Conservation (phyloP, 495 filamentous ascomycete genomes). For the Penicillium soppii region DNA sequence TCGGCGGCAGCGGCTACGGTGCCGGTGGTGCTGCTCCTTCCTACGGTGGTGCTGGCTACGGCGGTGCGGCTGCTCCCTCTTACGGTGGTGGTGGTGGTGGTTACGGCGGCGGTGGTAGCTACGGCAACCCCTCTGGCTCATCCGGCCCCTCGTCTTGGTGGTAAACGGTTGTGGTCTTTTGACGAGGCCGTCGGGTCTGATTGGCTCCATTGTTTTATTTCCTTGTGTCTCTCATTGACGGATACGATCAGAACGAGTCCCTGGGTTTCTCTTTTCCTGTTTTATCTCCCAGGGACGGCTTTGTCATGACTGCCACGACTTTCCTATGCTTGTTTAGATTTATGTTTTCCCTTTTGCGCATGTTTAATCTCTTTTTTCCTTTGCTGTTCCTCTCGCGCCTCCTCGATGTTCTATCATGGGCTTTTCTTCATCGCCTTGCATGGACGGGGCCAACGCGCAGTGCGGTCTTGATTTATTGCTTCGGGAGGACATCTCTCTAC, state of each 20-base stretch:
- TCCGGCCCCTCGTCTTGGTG: conserved; percentile 90
- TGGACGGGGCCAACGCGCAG: conserved; percentile 47
- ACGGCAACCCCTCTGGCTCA: conserved; percentile 83
- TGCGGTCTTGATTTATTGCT: conserved; percentile 39
- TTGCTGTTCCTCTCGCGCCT: conserved; percentile 19
- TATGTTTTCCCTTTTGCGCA: conserved; percentile 18
- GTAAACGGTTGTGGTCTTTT: conserved; percentile 64
- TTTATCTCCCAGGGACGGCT: conserved; percentile 47
- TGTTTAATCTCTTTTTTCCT: conserved; percentile 20
- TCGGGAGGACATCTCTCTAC: conserved; percentile 31
- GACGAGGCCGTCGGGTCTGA: conserved; percentile 48
- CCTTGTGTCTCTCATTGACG: conserved; percentile 38
- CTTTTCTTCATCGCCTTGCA: conserved; percentile 36
- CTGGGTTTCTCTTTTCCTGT: conserved; percentile 45
- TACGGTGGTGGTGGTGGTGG: conserved; percentile 29
- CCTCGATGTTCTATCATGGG: conserved; percentile 25
- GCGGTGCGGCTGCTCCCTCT: conserved; percentile 27
- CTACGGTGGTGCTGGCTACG: conserved; percentile 42
- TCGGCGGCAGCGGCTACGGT: conserved; percentile 55
- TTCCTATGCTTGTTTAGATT: conserved; percentile 30
- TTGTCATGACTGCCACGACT: conserved; percentile 53
- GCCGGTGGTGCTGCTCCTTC: conserved; percentile 27
- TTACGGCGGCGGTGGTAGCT: conserved; percentile 53
- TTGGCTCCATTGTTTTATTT: conserved; percentile 43
- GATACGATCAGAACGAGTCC: conserved; percentile 50